Evolutionary conservation across 106 monocot genomes (phyloP).

Genomic region (Allium fistulosum): DNA sequence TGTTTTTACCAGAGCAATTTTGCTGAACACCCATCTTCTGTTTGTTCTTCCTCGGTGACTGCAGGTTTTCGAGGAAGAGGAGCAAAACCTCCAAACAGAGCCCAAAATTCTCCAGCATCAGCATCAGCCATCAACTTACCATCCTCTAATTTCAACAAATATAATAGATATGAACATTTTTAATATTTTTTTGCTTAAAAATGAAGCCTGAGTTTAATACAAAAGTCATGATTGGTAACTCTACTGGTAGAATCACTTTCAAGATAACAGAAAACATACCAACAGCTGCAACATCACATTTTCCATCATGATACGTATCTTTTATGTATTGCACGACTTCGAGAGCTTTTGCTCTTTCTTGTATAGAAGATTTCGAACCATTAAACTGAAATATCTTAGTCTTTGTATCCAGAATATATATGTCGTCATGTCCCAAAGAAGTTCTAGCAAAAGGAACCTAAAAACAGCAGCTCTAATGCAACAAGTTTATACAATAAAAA

Average conservation of each 20-base stretch:
- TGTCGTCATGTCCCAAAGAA: slow-evolving; percentile 52
- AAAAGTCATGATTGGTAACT: neutral
- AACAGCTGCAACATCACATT: slow-evolving; percentile 43
- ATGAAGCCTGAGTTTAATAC: neutral
- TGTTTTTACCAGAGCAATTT: slow-evolving; percentile 65
- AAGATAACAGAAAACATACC: slow-evolving; percentile 22
- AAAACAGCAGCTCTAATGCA: neutral
- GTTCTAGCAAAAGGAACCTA: slow-evolving; percentile 58
- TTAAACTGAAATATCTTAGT: slow-evolving; percentile 60
- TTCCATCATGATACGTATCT: slow-evolving; percentile 46
- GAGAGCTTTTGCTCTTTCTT: slow-evolving; percentile 67
- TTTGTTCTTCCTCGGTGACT: slow-evolving; percentile 24
- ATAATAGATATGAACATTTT: too few species aligned
- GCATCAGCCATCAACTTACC: slow-evolving; percentile 93
- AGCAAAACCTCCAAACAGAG: slow-evolving; percentile 92
- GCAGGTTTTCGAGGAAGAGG: slow-evolving; percentile 74
- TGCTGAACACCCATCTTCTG: slow-evolving; percentile 19
- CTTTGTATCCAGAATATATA: slow-evolving; percentile 58
- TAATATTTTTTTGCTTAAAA: neutral
- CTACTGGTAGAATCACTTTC: neutral
- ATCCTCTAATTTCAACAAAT: slow-evolving; percentile 41
- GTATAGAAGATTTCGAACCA: slow-evolving; percentile 57
- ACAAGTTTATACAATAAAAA: neutral
- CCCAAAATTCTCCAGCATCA: slow-evolving; percentile 93
- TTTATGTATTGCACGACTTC: slow-evolving; percentile 59